Evolutionary conservation across 2,329 filamentous ascomycete species (phyloP).

Genomic region (Ophiostoma quercus): DNA sequence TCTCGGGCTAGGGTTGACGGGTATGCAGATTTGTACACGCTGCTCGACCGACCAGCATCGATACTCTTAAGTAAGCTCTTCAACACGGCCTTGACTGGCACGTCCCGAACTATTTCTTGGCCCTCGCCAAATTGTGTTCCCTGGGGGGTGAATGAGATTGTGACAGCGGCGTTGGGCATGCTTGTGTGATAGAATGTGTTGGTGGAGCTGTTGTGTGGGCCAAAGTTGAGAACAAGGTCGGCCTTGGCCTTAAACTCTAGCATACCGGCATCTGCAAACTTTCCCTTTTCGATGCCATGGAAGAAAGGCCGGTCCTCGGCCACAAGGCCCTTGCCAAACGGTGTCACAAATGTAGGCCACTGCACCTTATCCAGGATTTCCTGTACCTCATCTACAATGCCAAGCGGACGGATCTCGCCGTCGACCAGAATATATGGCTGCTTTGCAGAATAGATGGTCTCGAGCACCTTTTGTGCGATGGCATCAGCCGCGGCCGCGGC

Average conservation of each 20-base stretch:
- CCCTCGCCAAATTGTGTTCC: not conserved
- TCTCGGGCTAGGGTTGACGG: not conserved
- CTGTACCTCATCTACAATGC: slow-evolving; percentile 68
- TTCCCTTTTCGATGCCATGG: slow-evolving; percentile 1
- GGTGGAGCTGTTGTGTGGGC: slow-evolving; percentile 9
- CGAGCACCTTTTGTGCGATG: slow-evolving; percentile 72
- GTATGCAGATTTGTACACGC: not conserved
- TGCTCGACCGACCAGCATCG: not conserved
- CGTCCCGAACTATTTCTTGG: not conserved
- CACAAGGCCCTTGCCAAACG: slow-evolving; percentile 83
- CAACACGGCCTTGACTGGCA: slow-evolving; percentile 1
- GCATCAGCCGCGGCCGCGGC: slow-evolving; percentile 63
- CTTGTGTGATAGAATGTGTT: slow-evolving; percentile 13
- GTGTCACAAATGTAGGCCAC: slow-evolving; percentile 78
- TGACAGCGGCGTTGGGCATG: not conserved
- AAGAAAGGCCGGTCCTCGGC: slow-evolving; percentile 53
- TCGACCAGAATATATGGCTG: slow-evolving; percentile 76
- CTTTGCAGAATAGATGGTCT: slow-evolving; percentile 61
- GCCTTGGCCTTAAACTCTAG: not conserved
- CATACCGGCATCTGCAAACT: not conserved
- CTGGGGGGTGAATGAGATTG: not conserved
- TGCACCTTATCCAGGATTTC: slow-evolving; percentile 65
- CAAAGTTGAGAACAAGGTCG: slow-evolving; percentile 11
- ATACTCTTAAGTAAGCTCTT: not conserved
- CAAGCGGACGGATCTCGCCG: slow-evolving; percentile 73